Evolutionary conservation across 2,329 filamentous ascomycete genomes (phyloP).

Genomic region (Aureobasidium sp.): DNA sequence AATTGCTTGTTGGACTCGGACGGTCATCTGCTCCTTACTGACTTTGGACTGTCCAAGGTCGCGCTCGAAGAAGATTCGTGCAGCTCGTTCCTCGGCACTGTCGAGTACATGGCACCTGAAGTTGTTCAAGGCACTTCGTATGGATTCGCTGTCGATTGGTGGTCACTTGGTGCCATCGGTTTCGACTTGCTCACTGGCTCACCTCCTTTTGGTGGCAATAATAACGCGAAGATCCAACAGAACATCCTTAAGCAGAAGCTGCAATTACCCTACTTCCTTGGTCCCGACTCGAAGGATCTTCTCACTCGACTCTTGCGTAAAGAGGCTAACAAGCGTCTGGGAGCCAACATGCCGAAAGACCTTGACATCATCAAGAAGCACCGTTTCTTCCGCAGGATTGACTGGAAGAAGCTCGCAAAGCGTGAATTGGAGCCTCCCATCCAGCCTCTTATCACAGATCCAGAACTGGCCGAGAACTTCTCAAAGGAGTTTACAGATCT

Average conservation of each 20-base stretch:
- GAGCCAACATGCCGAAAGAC: conserved; percentile 82
- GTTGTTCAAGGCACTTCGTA: conserved; percentile 83
- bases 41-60: conserved; percentile 96
- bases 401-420: conserved; percentile 81
- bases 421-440: conserved; percentile 85
- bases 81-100: conserved; percentile 86
- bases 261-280: conserved; percentile 79
- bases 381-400: conserved; percentile 92
- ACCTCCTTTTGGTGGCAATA: conserved; percentile 83
- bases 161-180: conserved; percentile 89
- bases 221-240: conserved; percentile 90
- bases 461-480: conserved; percentile 95
- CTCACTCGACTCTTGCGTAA: conserved; percentile 85
- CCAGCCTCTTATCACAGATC: conserved; percentile 87
- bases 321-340: conserved; percentile 83
- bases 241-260: conserved; percentile 94
- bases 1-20: conserved; percentile 90
- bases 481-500: conserved; percentile 83
- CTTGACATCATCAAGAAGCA: conserved; percentile 80
- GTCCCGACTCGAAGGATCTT: conserved; percentile 87
- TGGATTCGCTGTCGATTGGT: conserved; percentile 95
- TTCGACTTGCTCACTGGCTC: conserved; percentile 89
- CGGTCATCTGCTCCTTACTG: conserved; percentile 87
- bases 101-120: conserved; percentile 99
- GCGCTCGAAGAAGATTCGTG: conserved; percentile 68